phyloP scores from a whole-genome alignment of 2,329 filamentous ascomycete genomes.

The Neofusicoccum umdonicola region DNA sequence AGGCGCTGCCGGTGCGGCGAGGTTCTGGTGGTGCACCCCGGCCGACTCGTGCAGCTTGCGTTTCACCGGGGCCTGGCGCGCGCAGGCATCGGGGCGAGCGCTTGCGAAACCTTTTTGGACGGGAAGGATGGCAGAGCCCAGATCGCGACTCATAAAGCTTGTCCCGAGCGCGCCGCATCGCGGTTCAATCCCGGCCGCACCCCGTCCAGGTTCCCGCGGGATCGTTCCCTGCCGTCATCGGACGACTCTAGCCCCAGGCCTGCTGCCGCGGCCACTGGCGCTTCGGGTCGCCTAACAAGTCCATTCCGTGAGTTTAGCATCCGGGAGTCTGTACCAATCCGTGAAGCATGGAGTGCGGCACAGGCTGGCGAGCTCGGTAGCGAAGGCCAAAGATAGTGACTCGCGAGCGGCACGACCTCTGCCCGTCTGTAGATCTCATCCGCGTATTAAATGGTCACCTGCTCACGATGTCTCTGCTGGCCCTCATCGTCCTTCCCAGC shows the following conservation, averaged over 20 bases:
- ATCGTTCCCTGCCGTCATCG: conserved; percentile 1
- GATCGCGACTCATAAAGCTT: not conserved
- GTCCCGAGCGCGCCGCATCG: not conserved
- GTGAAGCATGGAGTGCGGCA: conserved; percentile 1
- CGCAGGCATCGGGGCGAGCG: conserved; percentile 7
- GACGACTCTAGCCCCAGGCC: not conserved
- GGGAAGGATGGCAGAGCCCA: not conserved
- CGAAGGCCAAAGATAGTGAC: not conserved
- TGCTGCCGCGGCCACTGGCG: not conserved
- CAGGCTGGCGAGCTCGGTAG: not conserved
- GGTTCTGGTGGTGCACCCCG: not conserved
- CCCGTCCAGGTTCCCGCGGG: not conserved
- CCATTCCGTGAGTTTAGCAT: not conserved
- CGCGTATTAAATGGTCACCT: conserved; percentile 10
- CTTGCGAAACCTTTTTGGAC: not conserved
- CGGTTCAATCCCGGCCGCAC: not conserved
- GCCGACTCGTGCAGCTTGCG: not conserved
- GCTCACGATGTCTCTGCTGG: not conserved
- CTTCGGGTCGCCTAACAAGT: not conserved
- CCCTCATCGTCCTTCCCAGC: not conserved
- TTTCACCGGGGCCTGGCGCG: not conserved
- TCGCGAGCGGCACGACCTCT: not conserved
- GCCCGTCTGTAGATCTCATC: not conserved
- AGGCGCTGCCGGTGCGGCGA: not conserved
- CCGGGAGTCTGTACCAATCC: not conserved